phyloP scores from a whole-genome alignment of 306 rosid genomes.

The Quercus parvula region DNA sequence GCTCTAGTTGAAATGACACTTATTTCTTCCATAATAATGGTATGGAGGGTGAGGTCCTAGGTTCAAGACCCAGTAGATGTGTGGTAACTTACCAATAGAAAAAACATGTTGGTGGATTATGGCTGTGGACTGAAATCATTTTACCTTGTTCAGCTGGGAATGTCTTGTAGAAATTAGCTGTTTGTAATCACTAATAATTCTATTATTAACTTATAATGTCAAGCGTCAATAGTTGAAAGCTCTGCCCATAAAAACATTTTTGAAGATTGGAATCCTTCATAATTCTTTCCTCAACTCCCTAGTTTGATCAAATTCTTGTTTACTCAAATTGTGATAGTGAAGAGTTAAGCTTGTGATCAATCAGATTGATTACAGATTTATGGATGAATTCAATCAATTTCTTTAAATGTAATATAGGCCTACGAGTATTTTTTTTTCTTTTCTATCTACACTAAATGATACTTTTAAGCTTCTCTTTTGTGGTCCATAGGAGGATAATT shows the following conservation, averaged over 20 bases:
- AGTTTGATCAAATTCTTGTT: not conserved
- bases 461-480: not conserved
- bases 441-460: not conserved
- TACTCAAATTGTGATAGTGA: not conserved
- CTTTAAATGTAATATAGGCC: not conserved
- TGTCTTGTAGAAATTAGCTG: not conserved
- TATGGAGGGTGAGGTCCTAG: too few species aligned
- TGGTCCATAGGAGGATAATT: not conserved
- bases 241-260: not conserved
- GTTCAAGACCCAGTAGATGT: too few species aligned
- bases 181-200: not conserved
- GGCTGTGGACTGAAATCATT: not conserved
- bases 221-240: slow-evolving; percentile 9
- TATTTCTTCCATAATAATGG: too few species aligned
- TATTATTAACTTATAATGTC: not conserved
- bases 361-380: not conserved
- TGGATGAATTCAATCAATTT: not conserved
- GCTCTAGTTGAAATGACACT: too few species aligned
- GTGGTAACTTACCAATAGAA: too few species aligned
- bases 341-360: not conserved
- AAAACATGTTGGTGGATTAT: not conserved
- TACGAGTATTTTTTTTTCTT: not conserved
- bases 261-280: not conserved
- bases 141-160: slow-evolving; percentile 6
- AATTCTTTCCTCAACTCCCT: slow-evolving; percentile 13